phyloP scores from a whole-genome alignment of 257 asterid species.

The Solanum gandarillasii region DNA sequence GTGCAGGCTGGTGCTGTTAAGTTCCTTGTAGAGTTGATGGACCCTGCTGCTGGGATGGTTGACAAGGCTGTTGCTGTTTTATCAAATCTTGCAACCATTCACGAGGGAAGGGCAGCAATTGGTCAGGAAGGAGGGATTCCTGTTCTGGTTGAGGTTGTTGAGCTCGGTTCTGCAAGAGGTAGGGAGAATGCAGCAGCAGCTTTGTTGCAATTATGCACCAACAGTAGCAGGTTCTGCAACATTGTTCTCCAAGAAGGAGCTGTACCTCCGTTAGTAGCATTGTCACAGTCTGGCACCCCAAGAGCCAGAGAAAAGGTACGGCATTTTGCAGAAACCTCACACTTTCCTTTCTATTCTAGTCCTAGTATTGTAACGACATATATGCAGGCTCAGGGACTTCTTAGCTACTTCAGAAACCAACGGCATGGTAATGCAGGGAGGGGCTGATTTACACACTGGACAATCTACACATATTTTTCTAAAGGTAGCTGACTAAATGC shows the following conservation, averaged over 20 bases:
- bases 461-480: not conserved
- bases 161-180: conserved; percentile 31
- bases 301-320: conserved; percentile 32
- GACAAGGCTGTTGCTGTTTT: conserved; percentile 35
- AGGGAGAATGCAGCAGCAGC: conserved; percentile 35
- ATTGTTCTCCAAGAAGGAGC: conserved; percentile 33
- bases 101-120: conserved; percentile 23
- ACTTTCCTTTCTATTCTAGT: not conserved
- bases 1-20: conserved; percentile 31
- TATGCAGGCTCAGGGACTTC: conserved; percentile 27
- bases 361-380: not conserved
- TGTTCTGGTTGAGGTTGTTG: conserved; percentile 29
- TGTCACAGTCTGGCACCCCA: conserved; percentile 34
- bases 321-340: not conserved
- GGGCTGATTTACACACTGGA: conserved; percentile 5
- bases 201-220: conserved; percentile 23
- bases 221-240: conserved; percentile 25
- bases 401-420: conserved; percentile 33
- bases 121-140: conserved; percentile 28
- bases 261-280: conserved; percentile 29
- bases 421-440: conserved; percentile 26
- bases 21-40: conserved; percentile 30
- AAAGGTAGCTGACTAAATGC: not conserved
- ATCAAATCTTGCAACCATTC: conserved; percentile 26
- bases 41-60: conserved; percentile 34